A percentile compares a stretch with the other conserved stretches of the same genome.
Conservation (phyloP, 345 rosid species). For the Sonneratia caseolaris region DNA sequence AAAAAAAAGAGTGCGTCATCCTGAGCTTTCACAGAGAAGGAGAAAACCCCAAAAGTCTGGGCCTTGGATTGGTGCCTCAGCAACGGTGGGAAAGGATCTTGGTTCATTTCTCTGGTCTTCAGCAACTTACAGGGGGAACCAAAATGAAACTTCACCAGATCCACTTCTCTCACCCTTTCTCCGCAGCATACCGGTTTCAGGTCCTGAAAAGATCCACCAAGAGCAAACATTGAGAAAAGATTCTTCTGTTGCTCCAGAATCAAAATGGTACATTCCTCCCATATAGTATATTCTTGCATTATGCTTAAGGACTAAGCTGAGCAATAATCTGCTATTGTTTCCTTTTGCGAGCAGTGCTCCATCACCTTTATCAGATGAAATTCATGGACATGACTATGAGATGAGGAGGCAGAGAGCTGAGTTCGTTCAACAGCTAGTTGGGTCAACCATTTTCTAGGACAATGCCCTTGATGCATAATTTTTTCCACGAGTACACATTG, state of each 20-base stretch:
- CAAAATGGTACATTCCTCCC: conserved; percentile 25
- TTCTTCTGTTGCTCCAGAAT: conserved; percentile 11
- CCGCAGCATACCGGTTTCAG: conserved; percentile 17
- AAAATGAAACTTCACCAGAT: conserved; percentile 24
- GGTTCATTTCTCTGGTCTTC: conserved; percentile 33
- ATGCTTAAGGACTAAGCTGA: not conserved
- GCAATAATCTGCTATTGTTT: not conserved
- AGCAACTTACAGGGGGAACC: conserved; percentile 19
- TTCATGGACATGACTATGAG: conserved; percentile 20
- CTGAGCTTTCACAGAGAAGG: conserved; percentile 28
- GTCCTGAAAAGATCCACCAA: conserved; percentile 14
- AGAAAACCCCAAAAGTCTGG: conserved; percentile 31
- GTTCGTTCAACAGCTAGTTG: conserved; percentile 34
- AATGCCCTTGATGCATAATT: not conserved
- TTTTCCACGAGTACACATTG: no score
- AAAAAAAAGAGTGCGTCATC: conserved; percentile 2
- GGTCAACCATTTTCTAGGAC: conserved; percentile 35
- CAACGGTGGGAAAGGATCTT: conserved; percentile 34
- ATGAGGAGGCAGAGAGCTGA: conserved; percentile 36
- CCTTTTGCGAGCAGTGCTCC: conserved; percentile 19
- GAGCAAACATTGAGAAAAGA: conserved; percentile 18
- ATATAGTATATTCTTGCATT: not conserved
- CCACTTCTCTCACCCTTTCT: conserved; percentile 41
- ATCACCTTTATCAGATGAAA: conserved; percentile 11
- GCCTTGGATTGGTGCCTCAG: conserved; percentile 24